These are phyloP conservation scores for Phellinidium pouzarii DNA, from an alignment of 1,284 basidiomycete species.

Conservation along the genomic window DNA sequence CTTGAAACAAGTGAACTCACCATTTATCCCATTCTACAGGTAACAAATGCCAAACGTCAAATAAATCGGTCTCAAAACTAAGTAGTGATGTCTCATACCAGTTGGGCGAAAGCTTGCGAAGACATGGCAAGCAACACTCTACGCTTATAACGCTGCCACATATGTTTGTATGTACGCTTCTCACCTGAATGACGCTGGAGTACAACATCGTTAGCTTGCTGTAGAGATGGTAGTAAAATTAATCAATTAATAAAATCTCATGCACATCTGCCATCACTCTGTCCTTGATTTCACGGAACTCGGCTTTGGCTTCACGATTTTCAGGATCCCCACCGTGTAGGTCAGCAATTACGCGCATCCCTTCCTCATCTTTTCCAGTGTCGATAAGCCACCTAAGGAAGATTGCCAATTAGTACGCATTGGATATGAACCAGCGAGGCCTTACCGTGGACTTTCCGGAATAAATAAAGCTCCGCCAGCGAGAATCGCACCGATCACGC, in stretches of 20 bases:
- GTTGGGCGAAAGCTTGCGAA: conserved; percentile 92
- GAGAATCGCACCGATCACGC: conserved; percentile 81
- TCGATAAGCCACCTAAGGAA: conserved; percentile 82
- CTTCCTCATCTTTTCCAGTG: conserved; percentile 78
- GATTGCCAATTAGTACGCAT: conserved; percentile 5
- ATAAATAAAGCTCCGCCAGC: conserved; percentile 80
- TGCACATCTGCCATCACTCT: conserved; percentile 77
- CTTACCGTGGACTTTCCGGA: conserved; percentile 87
- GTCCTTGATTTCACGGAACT: conserved; percentile 91
- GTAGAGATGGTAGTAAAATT: conserved; percentile 17
- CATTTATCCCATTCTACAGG: conserved; percentile 81
- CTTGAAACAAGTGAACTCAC: conserved; percentile 35
- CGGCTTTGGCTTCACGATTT: conserved; percentile 67
- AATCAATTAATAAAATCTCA: neutral
- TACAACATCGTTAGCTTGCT: neutral
- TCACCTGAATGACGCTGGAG: conserved; percentile 65
- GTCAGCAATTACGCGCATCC: conserved; percentile 85
- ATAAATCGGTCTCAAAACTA: neutral
- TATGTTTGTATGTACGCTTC: conserved; percentile 70
- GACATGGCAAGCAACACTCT: conserved; percentile 94
- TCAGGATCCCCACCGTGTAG: conserved; percentile 83
- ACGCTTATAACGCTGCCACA: conserved; percentile 87
- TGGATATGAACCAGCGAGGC: neutral
- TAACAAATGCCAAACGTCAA: conserved; percentile 1
- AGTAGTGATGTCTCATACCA: conserved; percentile 44